Percentiles rank a stretch among this genome's conserved stretches.
phyloP scores from a whole-genome alignment of 768 basidiomycete genomes.

The Suillus placidus region DNA sequence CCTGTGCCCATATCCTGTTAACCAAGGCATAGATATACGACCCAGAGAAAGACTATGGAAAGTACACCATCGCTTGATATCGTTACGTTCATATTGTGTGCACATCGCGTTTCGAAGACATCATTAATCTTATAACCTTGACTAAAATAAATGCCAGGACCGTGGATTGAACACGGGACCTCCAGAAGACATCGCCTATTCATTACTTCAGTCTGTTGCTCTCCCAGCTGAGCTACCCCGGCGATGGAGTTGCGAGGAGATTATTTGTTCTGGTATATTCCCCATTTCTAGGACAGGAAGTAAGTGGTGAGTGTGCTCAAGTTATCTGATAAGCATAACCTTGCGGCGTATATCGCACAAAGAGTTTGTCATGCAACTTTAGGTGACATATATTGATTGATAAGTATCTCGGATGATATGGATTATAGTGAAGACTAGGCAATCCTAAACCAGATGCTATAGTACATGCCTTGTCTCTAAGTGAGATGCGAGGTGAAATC shows the following conservation, averaged over 20 bases:
- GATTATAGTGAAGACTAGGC: conserved; percentile 12
- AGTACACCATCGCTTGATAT: conserved; percentile 75
- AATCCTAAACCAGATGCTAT: conserved; percentile 21
- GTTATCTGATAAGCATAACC: not conserved
- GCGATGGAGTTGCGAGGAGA: not conserved
- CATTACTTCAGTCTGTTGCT: conserved; percentile 39
- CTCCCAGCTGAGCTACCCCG: conserved; percentile 42
- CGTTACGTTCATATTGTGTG: conserved; percentile 4
- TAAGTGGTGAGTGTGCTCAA: not conserved
- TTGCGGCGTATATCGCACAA: not conserved
- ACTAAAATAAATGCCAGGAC: conserved; percentile 37
- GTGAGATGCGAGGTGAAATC: conserved; percentile 15
- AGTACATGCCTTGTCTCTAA: conserved; percentile 28
- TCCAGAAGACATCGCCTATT: conserved; percentile 32
- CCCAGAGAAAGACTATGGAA: conserved; percentile 91
- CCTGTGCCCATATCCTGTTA: conserved; percentile 9
- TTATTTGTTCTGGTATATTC: not conserved
- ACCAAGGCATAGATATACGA: conserved; percentile 70
- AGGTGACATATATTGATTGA: not conserved
- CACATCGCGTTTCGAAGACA: not conserved
- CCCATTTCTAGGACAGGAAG: not conserved
- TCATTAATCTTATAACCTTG: not conserved
- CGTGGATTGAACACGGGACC: conserved; percentile 49
- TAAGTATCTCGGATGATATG: conserved; percentile 5
- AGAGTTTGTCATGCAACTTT: not conserved